These are phyloP conservation scores for Dacryopinax primogenitus DNA, from an alignment of 768 basidiomycete species.

Conservation along the genomic window DNA sequence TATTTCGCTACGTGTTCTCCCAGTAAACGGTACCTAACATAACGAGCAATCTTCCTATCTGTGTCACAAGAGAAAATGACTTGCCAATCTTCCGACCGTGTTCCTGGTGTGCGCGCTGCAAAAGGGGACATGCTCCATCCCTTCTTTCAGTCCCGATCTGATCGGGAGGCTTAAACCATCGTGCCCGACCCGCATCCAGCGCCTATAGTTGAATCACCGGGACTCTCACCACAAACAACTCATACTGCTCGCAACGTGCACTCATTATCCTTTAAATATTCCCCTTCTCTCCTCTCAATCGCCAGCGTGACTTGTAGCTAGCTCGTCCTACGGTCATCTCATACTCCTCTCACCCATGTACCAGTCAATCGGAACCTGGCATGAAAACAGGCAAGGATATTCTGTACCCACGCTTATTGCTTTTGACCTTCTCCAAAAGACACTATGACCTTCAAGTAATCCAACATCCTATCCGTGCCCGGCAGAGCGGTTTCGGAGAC, in stretches of 20 bases:
- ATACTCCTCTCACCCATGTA: constrained; percentile 37
- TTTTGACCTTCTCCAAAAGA: constrained; percentile 6
- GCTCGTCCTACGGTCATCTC: not conserved
- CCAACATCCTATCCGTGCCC: constrained; percentile 78
- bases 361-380: constrained; percentile 36
- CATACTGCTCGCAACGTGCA: not conserved
- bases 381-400: constrained; percentile 6
- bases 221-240: not conserved
- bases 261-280: not conserved
- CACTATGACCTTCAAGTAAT: constrained; percentile 74
- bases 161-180: constrained; percentile 7
- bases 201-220: not conserved
- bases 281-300: constrained; percentile 1
- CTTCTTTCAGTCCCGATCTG: constrained; percentile 6
- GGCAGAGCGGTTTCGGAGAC: constrained; percentile 95
- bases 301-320: constrained; percentile 16
- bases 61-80: not conserved
- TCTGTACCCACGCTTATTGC: not conserved
- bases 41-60: constrained; percentile 2
- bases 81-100: constrained; percentile 3
- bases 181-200: constrained; percentile 6
- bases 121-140: not conserved
- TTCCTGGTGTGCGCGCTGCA: not conserved
- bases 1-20: not conserved
- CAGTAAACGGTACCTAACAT: not conserved